Percentiles rank a stretch among this genome's conserved stretches.
Conservation (phyloP, 1,284 basidiomycete species). For the Chiua sp. region DNA sequence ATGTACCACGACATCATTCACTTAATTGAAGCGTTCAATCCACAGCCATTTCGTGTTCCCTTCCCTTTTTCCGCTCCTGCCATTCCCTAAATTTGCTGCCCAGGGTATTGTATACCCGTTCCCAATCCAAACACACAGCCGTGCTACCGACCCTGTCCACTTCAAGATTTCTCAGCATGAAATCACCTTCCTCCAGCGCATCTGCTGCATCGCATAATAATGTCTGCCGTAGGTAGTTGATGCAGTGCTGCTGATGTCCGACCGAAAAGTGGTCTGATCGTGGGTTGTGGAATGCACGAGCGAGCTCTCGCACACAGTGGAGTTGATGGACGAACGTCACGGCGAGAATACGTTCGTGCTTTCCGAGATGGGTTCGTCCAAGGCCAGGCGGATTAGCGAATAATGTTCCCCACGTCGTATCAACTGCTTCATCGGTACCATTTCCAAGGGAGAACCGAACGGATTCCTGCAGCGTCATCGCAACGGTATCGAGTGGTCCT, state of each 20-base stretch:
- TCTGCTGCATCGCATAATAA: slow-evolving; percentile 12
- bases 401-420: slow-evolving; percentile 14
- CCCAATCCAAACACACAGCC: slow-evolving; percentile 13
- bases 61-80: slow-evolving; percentile 1
- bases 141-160: slow-evolving; percentile 6
- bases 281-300: slow-evolving; percentile 10
- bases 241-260: slow-evolving; percentile 8
- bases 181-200: slow-evolving; percentile 13
- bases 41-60: not conserved
- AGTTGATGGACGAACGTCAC: slow-evolving; percentile 14
- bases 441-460: slow-evolving; percentile 5
- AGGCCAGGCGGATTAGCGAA: slow-evolving; percentile 15
- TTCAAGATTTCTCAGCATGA: slow-evolving; percentile 12
- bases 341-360: slow-evolving; percentile 7
- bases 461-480: slow-evolving; percentile 18
- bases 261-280: not conserved
- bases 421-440: slow-evolving; percentile 3
- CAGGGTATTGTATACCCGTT: slow-evolving; percentile 7
- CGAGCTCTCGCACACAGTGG: slow-evolving; percentile 14
- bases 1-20: too few relatives aligned
- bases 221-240: slow-evolving; percentile 11
- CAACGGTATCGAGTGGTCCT: slow-evolving; percentile 8
- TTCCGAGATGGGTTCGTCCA: slow-evolving; percentile 10
- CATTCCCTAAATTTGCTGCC: slow-evolving; percentile 1
- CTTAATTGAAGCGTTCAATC: too few relatives aligned